Conservation (phyloP, 169 alveolate species). For the Plasmodium gaboni region DNA sequence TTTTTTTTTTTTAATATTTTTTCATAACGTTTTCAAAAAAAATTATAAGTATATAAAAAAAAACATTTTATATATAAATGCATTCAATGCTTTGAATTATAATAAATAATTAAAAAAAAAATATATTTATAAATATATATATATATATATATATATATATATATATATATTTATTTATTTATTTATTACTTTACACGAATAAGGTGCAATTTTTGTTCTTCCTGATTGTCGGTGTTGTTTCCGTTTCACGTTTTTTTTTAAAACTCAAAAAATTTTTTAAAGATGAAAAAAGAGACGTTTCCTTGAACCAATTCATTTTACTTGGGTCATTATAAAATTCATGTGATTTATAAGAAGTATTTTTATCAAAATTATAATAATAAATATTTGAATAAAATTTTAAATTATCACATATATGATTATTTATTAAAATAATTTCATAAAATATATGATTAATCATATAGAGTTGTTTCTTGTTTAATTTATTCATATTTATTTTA, state of each 20-base stretch:
- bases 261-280: constrained; percentile 68
- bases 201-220: constrained; percentile 24
- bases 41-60: no score
- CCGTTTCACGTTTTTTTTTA: constrained; percentile 40
- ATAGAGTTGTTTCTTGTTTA: constrained; percentile 40
- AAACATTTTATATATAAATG: no score
- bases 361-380: constrained; percentile 28
- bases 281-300: constrained; percentile 49
- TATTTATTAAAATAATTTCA: constrained; percentile 62
- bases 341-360: constrained; percentile 7
- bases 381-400: constrained; percentile 51
- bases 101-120: not conserved
- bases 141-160: not conserved
- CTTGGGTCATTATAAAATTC: constrained; percentile 53
- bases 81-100: no score
- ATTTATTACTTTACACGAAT: constrained; percentile 28
- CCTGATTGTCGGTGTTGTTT: constrained; percentile 16
- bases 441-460: constrained; percentile 73
- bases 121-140: not conserved
- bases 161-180: not conserved
- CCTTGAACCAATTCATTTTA: constrained; percentile 46
- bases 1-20: constrained; percentile 21
- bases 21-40: no score
- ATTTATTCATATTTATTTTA: constrained; percentile 41
- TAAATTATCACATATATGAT: constrained; percentile 74